phyloP scores from a whole-genome alignment of 1,284 basidiomycete genomes.

The Trichosporon sp. region DNA sequence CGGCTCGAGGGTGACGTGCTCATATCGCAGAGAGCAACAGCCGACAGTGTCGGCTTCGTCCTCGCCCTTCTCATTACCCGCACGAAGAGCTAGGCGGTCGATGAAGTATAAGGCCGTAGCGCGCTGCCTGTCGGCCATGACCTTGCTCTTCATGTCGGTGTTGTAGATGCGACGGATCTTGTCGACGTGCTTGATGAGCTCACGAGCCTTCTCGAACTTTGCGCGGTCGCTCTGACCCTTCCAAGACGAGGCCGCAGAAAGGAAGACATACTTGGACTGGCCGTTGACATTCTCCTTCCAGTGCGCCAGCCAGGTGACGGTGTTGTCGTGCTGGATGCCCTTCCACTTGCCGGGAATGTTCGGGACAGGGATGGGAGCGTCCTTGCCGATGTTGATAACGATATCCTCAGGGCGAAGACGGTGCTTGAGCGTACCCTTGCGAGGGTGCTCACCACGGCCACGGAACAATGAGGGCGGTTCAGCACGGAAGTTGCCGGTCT shows the following conservation, averaged over 20 bases:
- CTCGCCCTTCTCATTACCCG: conserved; percentile 96
- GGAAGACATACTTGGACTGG: conserved; percentile 92
- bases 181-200: conserved; percentile 86
- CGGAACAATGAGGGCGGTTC: conserved; percentile 97
- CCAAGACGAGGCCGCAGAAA: conserved; percentile 86
- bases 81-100: conserved; percentile 87
- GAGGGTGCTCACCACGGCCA: conserved; percentile 96
- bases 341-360: conserved; percentile 87
- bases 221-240: conserved; percentile 94
- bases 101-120: conserved; percentile 98
- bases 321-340: conserved; percentile 75
- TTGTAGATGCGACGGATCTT: conserved; percentile 82
- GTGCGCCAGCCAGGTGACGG: conserved; percentile 93
- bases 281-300: conserved; percentile 95
- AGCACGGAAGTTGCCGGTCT: conserved; percentile 95
- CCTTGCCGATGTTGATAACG: conserved; percentile 82
- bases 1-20: conserved; percentile 84
- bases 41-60: conserved; percentile 97
- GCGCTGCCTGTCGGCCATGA: conserved; percentile 87
- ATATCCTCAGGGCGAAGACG: conserved; percentile 90
- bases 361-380: conserved; percentile 67
- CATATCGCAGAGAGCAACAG: conserved; percentile 90
- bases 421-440: conserved; percentile 91
- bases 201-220: conserved; percentile 94
- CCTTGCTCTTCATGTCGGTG: conserved; percentile 75